Conservation (phyloP, 352 stramenopile genomes). For the Globisporangium barbulae region DNA sequence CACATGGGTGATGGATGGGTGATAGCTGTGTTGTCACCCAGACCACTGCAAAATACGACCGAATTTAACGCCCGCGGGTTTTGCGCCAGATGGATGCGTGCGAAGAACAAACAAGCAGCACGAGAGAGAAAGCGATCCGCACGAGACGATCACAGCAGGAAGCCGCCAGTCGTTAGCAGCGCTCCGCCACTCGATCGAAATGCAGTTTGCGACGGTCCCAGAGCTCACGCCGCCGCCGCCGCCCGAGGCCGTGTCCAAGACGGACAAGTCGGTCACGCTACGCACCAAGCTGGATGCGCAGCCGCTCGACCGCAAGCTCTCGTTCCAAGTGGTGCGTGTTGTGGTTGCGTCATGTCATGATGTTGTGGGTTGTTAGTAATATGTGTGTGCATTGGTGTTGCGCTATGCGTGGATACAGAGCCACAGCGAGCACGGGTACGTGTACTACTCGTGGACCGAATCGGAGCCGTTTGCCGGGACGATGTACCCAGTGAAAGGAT, state of each 20-base stretch:
- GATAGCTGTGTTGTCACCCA: too few relatives aligned
- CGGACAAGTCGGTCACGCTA: conserved; percentile 69
- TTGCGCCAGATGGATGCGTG: too few relatives aligned
- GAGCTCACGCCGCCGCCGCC: conserved; percentile 53
- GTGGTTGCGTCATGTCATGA: background rate
- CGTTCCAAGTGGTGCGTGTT: conserved; percentile 49
- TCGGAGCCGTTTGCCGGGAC: conserved; percentile 52
- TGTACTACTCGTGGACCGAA: conserved; percentile 86
- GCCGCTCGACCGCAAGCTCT: conserved; percentile 37
- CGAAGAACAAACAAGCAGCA: too few relatives aligned
- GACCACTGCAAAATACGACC: too few relatives aligned
- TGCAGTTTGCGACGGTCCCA: conserved; percentile 54
- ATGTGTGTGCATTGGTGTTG: background rate
- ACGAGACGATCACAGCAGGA: too few relatives aligned
- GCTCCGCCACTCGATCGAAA: background rate
- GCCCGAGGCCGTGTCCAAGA: conserved; percentile 74
- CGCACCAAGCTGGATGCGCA: conserved; percentile 40
- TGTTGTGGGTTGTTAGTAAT: background rate
- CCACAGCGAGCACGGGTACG: conserved; percentile 81
- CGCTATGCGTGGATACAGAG: conserved; percentile 26
- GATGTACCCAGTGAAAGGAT: conserved; percentile 69
- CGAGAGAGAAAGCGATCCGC: too few relatives aligned
- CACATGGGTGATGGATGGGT: too few relatives aligned
- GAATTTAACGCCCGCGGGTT: too few relatives aligned
- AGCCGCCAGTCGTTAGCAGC: background rate